A percentile compares a stretch with the other conserved stretches of the same genome.
Evolutionary conservation across 306 rosid genomes (phyloP).

Genomic region (Ochetophila trinervis): DNA sequence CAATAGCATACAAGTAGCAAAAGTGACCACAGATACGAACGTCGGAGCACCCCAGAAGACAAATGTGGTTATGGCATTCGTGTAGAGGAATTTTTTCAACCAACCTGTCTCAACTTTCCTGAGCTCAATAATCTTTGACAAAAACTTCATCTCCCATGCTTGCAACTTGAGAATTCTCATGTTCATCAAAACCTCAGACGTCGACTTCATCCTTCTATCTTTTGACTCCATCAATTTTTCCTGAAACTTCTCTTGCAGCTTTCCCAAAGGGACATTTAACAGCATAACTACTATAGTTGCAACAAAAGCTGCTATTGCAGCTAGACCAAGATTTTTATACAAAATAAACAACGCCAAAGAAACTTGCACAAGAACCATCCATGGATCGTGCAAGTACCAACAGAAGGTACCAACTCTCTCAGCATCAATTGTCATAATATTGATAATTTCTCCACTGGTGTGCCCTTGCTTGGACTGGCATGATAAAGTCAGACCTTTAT

Average conservation of each 20-base stretch:
- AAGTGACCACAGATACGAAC: constrained; percentile 47
- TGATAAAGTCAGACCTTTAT: constrained; percentile 63
- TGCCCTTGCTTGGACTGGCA: constrained; percentile 48
- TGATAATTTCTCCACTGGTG: constrained; percentile 69
- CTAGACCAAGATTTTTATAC: constrained; percentile 66
- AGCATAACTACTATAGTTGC: constrained; percentile 46
- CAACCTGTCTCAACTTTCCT: constrained; percentile 43
- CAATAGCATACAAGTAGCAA: constrained; percentile 40
- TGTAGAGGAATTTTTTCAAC: constrained; percentile 42
- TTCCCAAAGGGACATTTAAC: constrained; percentile 48
- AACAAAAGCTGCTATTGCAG: constrained; percentile 47
- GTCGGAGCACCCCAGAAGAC: constrained; percentile 50
- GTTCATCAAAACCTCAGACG: constrained; percentile 56
- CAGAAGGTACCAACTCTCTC: constrained; percentile 54
- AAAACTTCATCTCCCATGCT: constrained; percentile 69
- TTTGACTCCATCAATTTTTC: constrained; percentile 52
- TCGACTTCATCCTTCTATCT: constrained; percentile 52
- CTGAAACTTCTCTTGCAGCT: constrained; percentile 41
- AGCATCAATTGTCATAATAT: constrained; percentile 82
- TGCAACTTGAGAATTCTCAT: constrained; percentile 64
- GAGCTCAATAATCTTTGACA: constrained; percentile 34
- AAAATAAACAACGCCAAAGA: constrained; percentile 57
- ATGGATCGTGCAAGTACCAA: constrained; percentile 64
- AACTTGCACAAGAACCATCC: constrained; percentile 64
- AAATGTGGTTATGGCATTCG: constrained; percentile 28